phyloP scores from a whole-genome alignment of 2,329 filamentous ascomycete genomes.

The Dothideomycetidae sp. region DNA sequence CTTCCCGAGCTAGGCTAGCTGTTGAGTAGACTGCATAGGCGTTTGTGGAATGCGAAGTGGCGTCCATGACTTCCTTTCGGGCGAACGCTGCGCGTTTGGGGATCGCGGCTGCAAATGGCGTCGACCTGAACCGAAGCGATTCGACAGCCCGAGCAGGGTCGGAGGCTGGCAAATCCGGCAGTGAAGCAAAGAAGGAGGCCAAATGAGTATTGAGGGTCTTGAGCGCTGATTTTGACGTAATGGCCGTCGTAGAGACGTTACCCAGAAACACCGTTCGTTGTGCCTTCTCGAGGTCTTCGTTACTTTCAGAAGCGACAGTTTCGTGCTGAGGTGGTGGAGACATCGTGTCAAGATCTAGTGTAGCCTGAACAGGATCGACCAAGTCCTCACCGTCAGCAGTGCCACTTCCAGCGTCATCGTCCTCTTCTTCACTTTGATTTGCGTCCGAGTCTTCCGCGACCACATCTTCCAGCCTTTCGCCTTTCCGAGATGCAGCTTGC shows the following conservation, averaged over 20 bases:
- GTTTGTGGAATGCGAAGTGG: slow-evolving; percentile 85
- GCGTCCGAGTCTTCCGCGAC: slow-evolving; percentile 14
- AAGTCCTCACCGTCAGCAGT: slow-evolving; percentile 17
- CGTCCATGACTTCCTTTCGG: slow-evolving; percentile 76
- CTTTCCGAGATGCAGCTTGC: too few relatives aligned
- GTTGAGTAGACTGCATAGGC: slow-evolving; percentile 86
- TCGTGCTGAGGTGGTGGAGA: slow-evolving; percentile 46
- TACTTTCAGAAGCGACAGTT: slow-evolving; percentile 28
- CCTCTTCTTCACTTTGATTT: slow-evolving; percentile 15
- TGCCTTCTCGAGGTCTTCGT: slow-evolving; percentile 64
- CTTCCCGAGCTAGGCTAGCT: slow-evolving; percentile 57
- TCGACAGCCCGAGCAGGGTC: slow-evolving; percentile 56
- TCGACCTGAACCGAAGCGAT: slow-evolving; percentile 86
- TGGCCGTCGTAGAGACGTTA: slow-evolving; percentile 73
- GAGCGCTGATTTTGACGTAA: slow-evolving; percentile 68
- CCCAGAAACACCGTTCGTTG: slow-evolving; percentile 81
- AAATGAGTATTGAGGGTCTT: slow-evolving; percentile 66
- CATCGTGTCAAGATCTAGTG: slow-evolving; percentile 26
- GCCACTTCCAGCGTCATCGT: slow-evolving; percentile 19
- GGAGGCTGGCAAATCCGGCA: slow-evolving; percentile 29
- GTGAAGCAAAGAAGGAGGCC: slow-evolving; percentile 52
- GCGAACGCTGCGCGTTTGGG: slow-evolving; percentile 93
- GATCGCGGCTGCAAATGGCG: slow-evolving; percentile 65
- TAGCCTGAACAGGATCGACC: slow-evolving; percentile 25
- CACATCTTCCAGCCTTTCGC: too few relatives aligned